These are phyloP conservation scores for Martiniozyma asiatica DNA, from an alignment of 1,139 yeast genomes.

Conservation along the genomic window DNA sequence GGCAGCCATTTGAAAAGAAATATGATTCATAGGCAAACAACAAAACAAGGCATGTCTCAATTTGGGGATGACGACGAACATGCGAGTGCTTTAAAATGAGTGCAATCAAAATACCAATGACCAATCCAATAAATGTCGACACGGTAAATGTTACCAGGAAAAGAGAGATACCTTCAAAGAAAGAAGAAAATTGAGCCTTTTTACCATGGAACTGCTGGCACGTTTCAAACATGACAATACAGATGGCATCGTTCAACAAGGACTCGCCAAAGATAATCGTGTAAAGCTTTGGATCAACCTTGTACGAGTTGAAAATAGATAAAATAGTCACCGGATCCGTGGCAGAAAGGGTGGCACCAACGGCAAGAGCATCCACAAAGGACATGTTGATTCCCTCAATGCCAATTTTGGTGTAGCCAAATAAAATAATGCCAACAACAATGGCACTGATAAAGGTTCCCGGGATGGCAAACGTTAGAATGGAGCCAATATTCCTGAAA, in stretches of 20 bases:
- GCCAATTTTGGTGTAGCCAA: constrained; percentile 85
- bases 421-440: constrained; percentile 75
- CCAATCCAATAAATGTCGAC: constrained; percentile 82
- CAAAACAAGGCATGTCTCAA: constrained; percentile 86
- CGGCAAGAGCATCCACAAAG: constrained; percentile 91
- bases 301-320: constrained; percentile 92
- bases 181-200: constrained; percentile 57
- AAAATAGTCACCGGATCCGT: constrained; percentile 97
- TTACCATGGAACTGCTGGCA: constrained; percentile 94
- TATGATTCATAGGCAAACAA: constrained; percentile 92
- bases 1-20: constrained; percentile 96
- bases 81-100: constrained; percentile 84
- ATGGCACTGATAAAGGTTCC: constrained; percentile 91
- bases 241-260: constrained; percentile 88
- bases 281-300: constrained; percentile 93
- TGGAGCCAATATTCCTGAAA: constrained; percentile 84
- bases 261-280: constrained; percentile 97
- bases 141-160: constrained; percentile 90
- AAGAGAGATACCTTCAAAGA: constrained; percentile 89
- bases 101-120: constrained; percentile 82
- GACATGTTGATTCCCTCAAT: constrained; percentile 79
- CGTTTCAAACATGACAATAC: constrained; percentile 98
- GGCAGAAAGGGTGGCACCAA: constrained; percentile 95
- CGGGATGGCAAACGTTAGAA: constrained; percentile 89
- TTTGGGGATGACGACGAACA: constrained; percentile 86